A percentile compares a stretch with the other conserved stretches of the same genome.
Conservation (phyloP, 805 yeast species). For the Starmerella stigmatis region DNA sequence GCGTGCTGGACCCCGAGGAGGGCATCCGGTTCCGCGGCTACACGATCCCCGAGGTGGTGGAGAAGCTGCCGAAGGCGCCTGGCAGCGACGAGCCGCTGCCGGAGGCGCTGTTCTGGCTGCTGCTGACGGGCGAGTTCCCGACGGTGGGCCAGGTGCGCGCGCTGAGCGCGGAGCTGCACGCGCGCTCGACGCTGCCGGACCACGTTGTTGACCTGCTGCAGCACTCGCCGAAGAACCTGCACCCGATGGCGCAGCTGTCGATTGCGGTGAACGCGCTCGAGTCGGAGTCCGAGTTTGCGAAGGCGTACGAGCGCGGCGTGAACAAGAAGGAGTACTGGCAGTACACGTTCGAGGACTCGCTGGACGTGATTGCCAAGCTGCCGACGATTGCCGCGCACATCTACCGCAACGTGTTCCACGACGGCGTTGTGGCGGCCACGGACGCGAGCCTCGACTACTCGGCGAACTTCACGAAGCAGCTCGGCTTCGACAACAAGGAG, state of each 20-base stretch:
- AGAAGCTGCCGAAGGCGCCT: conserved; percentile 63
- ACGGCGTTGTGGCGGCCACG: conserved; percentile 47
- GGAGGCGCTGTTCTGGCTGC: conserved; percentile 73
- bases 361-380: conserved; percentile 70
- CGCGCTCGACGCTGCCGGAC: conserved; percentile 65
- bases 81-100: conserved; percentile 60
- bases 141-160: conserved; percentile 58
- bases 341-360: conserved; percentile 69
- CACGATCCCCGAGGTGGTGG: conserved; percentile 70
- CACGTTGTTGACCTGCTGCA: conserved; percentile 66
- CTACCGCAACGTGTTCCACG: conserved; percentile 75
- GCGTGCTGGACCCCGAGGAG: conserved; percentile 72
- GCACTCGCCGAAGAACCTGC: conserved; percentile 62
- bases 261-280: conserved; percentile 74
- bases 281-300: conserved; percentile 71
- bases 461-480: conserved; percentile 52
- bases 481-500: conserved; percentile 49
- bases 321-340: conserved; percentile 75
- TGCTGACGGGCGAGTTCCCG: conserved; percentile 77
- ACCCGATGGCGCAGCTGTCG: conserved; percentile 85
- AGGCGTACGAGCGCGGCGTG: conserved; percentile 77
- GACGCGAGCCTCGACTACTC: conserved; percentile 46
- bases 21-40: conserved; percentile 80
- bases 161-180: conserved; percentile 65
- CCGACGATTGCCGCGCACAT: conserved; percentile 74